Percentiles rank a stretch among this genome's conserved stretches.
Evolutionary conservation across 805 yeast species (phyloP).

Genomic region (Grigorovia jiainica): DNA sequence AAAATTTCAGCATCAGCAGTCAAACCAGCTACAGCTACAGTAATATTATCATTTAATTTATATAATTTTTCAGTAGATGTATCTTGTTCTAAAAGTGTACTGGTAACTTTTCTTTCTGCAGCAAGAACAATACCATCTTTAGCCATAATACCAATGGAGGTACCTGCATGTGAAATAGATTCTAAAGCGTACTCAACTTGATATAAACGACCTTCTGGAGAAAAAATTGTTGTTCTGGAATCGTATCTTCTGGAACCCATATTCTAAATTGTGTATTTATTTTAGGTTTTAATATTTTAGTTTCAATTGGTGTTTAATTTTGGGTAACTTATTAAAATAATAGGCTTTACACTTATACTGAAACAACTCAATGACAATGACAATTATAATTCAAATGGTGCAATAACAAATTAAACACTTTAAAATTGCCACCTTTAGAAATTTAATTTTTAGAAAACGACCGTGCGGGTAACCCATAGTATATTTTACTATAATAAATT

Average conservation of each 20-base stretch:
- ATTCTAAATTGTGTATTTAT: too few relatives aligned
- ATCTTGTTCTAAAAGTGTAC: conserved; percentile 88
- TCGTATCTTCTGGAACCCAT: conserved; percentile 96
- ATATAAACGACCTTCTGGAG: conserved; percentile 96
- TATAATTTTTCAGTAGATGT: conserved; percentile 89
- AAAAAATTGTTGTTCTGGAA: conserved; percentile 95
- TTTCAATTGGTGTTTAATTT: too few relatives aligned
- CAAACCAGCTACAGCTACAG: conserved; percentile 96
- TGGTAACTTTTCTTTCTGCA: conserved; percentile 92
- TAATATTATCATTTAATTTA: conserved; percentile 67
- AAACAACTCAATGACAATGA: background rate
- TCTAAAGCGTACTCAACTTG: conserved; percentile 97
- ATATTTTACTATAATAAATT: too few relatives aligned
- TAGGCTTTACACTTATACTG: too few relatives aligned
- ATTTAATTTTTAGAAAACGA: too few relatives aligned
- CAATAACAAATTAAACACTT: background rate
- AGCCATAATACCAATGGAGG: conserved; percentile 87
- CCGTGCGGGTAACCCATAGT: too few relatives aligned
- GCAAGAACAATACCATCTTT: conserved; percentile 88
- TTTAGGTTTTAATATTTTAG: too few relatives aligned
- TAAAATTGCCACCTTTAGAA: background rate
- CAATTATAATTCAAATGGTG: background rate
- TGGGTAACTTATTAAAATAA: too few relatives aligned
- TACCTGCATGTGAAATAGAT: conserved; percentile 95
- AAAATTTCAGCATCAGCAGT: conserved; percentile 93